Evolutionary conservation across 73 alveolate species (phyloP).

Genomic region (Loxodes magnus): DNA sequence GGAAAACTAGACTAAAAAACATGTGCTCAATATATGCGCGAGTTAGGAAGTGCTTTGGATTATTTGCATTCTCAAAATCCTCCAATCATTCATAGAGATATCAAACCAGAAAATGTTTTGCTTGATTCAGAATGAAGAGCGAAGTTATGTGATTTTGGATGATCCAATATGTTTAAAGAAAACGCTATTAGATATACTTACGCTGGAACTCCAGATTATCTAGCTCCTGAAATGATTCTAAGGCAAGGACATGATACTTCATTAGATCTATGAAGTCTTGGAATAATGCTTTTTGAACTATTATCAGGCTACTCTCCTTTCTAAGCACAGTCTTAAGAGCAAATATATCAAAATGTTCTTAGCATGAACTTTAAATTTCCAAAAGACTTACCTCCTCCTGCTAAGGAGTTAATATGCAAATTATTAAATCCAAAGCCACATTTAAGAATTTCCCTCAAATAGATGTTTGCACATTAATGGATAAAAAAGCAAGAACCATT

Average conservation of each 20-base stretch:
- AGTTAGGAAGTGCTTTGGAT: constrained; percentile 40
- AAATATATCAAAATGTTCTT: neutral
- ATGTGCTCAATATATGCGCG: constrained; percentile 34
- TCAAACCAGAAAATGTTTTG: constrained; percentile 87
- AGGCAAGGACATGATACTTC: constrained; percentile 84
- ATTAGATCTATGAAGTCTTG: constrained; percentile 87
- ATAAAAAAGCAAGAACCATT: too few species aligned
- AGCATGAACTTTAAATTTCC: neutral
- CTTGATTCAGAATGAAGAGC: constrained; percentile 65
- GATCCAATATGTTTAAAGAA: constrained; percentile 44
- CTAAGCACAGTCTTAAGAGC: constrained; percentile 13
- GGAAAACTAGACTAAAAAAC: constrained; percentile 25
- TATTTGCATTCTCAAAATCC: constrained; percentile 31
- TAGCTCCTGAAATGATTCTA: constrained; percentile 91
- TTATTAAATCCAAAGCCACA: neutral
- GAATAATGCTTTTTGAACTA: constrained; percentile 89
- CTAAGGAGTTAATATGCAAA: constrained; percentile 6
- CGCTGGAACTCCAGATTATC: constrained; percentile 93
- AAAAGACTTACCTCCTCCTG: neutral
- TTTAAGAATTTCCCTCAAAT: neutral
- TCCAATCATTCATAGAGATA: constrained; percentile 59
- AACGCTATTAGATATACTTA: constrained; percentile 52
- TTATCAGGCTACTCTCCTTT: constrained; percentile 95
- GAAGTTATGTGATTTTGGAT: constrained; percentile 84
- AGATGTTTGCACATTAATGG: neutral